These are phyloP conservation scores for Endogone sp. DNA, from an alignment of 192 early-diverging fungal genomes.

Conservation along the genomic window DNA sequence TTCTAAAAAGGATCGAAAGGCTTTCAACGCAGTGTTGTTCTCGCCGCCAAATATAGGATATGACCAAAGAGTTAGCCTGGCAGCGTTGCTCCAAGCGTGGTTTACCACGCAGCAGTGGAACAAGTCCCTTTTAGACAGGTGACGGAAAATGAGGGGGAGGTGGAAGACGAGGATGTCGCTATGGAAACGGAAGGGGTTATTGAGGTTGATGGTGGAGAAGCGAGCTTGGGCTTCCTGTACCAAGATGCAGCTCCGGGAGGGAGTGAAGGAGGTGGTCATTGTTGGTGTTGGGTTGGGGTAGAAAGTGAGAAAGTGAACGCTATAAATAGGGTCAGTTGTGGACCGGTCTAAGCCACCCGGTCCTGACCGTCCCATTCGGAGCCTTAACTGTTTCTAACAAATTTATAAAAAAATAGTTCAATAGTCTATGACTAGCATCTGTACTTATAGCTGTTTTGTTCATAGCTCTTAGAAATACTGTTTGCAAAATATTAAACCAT, in stretches of 20 bases:
- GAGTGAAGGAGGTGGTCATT: neutral
- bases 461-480: too few species aligned
- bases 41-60: neutral
- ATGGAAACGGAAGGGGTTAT: neutral
- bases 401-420: too few species aligned
- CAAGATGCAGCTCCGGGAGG: neutral
- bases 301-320: too few species aligned
- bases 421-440: too few species aligned
- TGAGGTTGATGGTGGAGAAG: neutral
- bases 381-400: too few species aligned
- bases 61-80: neutral
- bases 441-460: too few species aligned
- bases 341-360: too few species aligned
- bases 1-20: neutral
- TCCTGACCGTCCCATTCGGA: too few species aligned
- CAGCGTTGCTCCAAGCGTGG: neutral
- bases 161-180: neutral
- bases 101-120: neutral
- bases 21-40: neutral
- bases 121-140: neutral
- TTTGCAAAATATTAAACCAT: too few species aligned
- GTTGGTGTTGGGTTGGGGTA: too few species aligned
- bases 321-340: too few species aligned
- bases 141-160: neutral
- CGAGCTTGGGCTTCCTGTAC: neutral